A percentile compares a stretch with the other conserved stretches of the same genome.
Conservation (phyloP, 352 stramenopile species). For the Pythium pectinolyticum region DNA sequence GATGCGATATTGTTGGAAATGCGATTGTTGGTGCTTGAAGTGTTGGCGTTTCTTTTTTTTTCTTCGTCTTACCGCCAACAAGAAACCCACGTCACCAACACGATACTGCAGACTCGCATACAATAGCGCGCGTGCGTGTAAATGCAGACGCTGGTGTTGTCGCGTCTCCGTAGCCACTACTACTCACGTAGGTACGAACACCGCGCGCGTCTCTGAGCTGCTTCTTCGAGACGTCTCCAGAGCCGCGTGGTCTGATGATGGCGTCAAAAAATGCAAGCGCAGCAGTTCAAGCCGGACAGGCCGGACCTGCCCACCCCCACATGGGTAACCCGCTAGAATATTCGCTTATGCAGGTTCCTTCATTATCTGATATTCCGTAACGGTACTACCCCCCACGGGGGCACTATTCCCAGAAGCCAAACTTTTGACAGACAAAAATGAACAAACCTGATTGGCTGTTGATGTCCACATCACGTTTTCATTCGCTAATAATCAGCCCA, state of each 20-base stretch:
- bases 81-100: not conserved
- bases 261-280: constrained; percentile 1
- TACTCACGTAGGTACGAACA: too few species aligned
- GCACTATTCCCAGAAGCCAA: not conserved
- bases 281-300: constrained; percentile 8
- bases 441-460: too few species aligned
- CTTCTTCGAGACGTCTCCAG: too few species aligned
- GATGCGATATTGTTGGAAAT: constrained; percentile 2
- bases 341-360: not conserved
- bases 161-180: not conserved
- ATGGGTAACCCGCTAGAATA: constrained; percentile 2
- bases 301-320: not conserved
- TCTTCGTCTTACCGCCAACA: too few species aligned
- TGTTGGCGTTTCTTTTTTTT: constrained; percentile 1
- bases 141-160: not conserved
- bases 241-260: not conserved
- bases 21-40: not conserved
- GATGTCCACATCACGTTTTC: too few species aligned
- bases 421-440: not conserved
- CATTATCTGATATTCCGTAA: not conserved
- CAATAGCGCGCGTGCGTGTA: not conserved
- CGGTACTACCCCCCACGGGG: too few species aligned
- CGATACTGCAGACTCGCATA: not conserved
- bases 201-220: too few species aligned
- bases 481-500: constrained; percentile 23